phyloP scores from a whole-genome alignment of 352 stramenopile species.

The Pseudoperonospora humuli region DNA sequence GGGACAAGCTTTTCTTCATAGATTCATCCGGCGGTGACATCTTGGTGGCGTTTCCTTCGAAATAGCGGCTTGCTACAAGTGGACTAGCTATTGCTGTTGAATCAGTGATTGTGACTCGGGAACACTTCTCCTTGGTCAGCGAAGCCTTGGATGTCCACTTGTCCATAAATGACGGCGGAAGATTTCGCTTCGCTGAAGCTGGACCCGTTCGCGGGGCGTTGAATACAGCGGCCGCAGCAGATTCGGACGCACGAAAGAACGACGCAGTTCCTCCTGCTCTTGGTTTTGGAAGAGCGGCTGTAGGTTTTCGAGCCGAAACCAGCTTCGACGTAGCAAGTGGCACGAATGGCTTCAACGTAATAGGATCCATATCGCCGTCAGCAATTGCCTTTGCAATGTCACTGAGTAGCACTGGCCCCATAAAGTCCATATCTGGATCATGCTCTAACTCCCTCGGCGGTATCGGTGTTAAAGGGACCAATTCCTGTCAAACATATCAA shows the following conservation, averaged over 20 bases:
- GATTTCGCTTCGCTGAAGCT: conserved; percentile 13
- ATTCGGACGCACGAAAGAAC: conserved; percentile 20
- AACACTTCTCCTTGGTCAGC: neutral
- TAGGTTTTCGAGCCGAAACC: neutral
- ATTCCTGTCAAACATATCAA: conserved; percentile 25
- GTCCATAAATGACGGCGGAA: conserved; percentile 20
- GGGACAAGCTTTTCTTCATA: conserved; percentile 19
- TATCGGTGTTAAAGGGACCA: conserved; percentile 62
- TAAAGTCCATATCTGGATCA: conserved; percentile 44
- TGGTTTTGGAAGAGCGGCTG: neutral
- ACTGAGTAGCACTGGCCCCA: conserved; percentile 45
- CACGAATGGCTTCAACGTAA: conserved; percentile 40
- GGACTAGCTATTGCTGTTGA: conserved; percentile 7
- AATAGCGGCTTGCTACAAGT: conserved; percentile 37
- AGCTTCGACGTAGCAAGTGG: neutral
- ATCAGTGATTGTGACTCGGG: neutral
- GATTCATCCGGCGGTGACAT: conserved; percentile 24
- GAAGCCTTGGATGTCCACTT: conserved; percentile 11
- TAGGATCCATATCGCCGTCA: conserved; percentile 68
- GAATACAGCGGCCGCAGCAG: conserved; percentile 7
- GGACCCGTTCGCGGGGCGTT: conserved; percentile 13
- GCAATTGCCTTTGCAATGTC: conserved; percentile 47
- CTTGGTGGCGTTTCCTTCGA: conserved; percentile 19
- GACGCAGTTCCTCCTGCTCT: conserved; percentile 16
- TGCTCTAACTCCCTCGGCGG: conserved; percentile 18